Evolutionary conservation across 2,329 filamentous ascomycete species (phyloP).

Genomic region (Diaporthe citriasiana): DNA sequence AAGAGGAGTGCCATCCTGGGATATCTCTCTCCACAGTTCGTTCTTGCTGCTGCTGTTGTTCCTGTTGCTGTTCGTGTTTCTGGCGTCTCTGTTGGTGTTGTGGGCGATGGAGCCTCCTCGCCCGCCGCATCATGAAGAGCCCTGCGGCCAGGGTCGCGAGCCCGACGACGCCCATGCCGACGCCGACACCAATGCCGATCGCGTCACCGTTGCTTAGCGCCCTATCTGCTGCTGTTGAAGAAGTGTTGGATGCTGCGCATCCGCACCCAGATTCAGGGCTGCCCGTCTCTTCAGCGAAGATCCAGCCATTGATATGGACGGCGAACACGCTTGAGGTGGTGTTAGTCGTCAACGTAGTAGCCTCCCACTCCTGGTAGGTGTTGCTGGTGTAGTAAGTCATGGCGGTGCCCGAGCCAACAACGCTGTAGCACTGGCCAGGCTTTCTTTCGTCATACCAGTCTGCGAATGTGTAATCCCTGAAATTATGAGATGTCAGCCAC

Average conservation of each 20-base stretch:
- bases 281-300: constrained; percentile 9
- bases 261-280: not conserved
- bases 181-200: constrained; percentile 3
- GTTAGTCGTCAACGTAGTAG: not conserved
- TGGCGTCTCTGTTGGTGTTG: not conserved
- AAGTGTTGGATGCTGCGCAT: no score
- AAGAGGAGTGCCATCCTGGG: not conserved
- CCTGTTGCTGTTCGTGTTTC: not conserved
- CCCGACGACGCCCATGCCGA: not conserved
- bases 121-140: not conserved
- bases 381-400: not conserved
- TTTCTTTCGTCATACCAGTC: not conserved
- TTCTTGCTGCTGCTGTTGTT: not conserved
- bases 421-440: not conserved
- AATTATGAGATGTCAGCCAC: no score
- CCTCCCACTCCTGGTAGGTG: not conserved
- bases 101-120: not conserved
- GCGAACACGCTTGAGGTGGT: not conserved
- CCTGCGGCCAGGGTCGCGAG: not conserved
- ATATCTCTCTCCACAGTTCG: no score
- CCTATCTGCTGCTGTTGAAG: no score
- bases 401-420: not conserved
- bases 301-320: constrained; percentile 16
- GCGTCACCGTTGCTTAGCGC: not conserved
- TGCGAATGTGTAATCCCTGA: not conserved